A percentile compares a stretch with the other conserved stretches of the same genome.
Conservation (phyloP, 306 rosid species). For the Corylus americana region DNA sequence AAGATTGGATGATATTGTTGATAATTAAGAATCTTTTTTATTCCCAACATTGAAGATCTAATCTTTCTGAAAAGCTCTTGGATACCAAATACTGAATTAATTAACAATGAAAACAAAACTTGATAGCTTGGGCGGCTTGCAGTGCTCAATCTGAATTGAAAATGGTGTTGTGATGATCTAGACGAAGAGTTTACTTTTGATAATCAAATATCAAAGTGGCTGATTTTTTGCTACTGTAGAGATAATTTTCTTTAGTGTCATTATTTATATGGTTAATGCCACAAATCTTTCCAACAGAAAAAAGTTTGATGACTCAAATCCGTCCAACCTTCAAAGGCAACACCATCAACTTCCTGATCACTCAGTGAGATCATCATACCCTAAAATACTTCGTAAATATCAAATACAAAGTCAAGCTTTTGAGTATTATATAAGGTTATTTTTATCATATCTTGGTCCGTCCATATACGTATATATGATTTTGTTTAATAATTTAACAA, state of each 20-base stretch:
- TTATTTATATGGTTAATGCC: slow-evolving; percentile 24
- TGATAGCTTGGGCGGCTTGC: too few relatives aligned
- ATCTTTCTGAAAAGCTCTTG: too few relatives aligned
- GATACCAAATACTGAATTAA: too few relatives aligned
- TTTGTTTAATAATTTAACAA: too few relatives aligned
- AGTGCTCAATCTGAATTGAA: too few relatives aligned
- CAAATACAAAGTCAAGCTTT: slow-evolving; percentile 20
- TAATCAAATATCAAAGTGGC: not conserved
- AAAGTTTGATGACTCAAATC: slow-evolving; percentile 13
- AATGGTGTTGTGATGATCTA: not conserved
- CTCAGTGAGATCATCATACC: slow-evolving; percentile 26
- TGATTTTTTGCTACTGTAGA: not conserved
- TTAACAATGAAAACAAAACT: too few relatives aligned
- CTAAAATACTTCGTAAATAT: not conserved
- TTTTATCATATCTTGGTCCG: not conserved
- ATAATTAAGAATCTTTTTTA: too few relatives aligned
- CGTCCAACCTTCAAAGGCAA: slow-evolving; percentile 6
- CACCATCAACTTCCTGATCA: not conserved
- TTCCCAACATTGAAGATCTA: too few relatives aligned
- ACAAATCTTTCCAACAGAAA: slow-evolving; percentile 4
- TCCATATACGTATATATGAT: too few relatives aligned
- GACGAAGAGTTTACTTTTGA: not conserved
- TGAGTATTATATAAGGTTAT: not conserved
- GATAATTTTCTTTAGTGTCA: not conserved
- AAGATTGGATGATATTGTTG: too few relatives aligned